A percentile compares a stretch with the other conserved stretches of the same genome.
Conservation (phyloP, 257 asterid species). For the Avicennia marina region DNA sequence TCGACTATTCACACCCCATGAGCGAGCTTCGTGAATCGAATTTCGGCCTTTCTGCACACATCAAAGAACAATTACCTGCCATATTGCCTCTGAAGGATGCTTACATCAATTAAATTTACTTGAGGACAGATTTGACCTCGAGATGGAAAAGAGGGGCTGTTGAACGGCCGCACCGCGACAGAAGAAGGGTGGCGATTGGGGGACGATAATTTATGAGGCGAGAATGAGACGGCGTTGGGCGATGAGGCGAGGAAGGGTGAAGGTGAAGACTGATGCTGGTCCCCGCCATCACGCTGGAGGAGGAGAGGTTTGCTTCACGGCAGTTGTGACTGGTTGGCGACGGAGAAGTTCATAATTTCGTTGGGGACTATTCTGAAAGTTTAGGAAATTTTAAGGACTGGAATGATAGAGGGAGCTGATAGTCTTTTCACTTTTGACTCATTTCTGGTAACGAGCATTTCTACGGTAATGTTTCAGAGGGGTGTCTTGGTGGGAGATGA, state of each 20-base stretch:
- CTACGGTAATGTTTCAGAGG: too few relatives aligned
- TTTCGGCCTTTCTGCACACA: constrained; percentile 34
- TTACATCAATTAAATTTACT: background rate
- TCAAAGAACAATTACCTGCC: constrained; percentile 1
- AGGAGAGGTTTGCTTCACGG: constrained; percentile 15
- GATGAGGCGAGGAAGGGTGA: constrained; percentile 15
- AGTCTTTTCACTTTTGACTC: too few relatives aligned
- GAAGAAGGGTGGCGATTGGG: constrained; percentile 15
- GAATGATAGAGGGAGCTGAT: too few relatives aligned
- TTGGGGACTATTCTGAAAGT: too few relatives aligned
- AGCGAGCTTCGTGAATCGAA: constrained; percentile 27
- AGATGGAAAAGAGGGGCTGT: constrained; percentile 17
- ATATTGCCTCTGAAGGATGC: background rate
- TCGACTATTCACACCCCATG: constrained; percentile 42
- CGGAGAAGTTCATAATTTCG: background rate
- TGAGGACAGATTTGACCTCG: constrained; percentile 19
- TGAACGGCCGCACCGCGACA: constrained; percentile 15
- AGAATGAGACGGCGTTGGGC: constrained; percentile 5
- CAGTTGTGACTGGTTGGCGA: background rate
- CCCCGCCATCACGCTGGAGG: constrained; percentile 42
- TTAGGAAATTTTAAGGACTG: too few relatives aligned
- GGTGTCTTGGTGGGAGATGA: too few relatives aligned
- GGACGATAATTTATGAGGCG: constrained; percentile 8
- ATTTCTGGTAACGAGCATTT: too few relatives aligned
- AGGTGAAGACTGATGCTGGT: constrained; percentile 27